Conservation (phyloP, 768 basidiomycete genomes). For the Cubamyces sp. region DNA sequence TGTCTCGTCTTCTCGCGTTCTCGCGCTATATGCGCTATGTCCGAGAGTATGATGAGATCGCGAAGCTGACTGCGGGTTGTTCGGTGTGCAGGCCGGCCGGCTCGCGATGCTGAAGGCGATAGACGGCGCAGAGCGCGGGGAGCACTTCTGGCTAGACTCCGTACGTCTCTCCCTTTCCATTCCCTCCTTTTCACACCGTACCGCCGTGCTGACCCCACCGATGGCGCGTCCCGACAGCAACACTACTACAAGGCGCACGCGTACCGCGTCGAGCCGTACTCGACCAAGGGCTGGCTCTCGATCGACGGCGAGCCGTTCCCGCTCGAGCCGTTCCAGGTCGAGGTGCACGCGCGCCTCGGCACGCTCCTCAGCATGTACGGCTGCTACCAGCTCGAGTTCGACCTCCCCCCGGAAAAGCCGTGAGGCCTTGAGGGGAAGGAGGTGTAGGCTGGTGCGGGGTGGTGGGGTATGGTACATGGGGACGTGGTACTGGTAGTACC, state of each 20-base stretch:
- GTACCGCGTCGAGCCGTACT: constrained; percentile 69
- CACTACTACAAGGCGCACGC: constrained; percentile 75
- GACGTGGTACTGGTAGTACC: too few relatives aligned
- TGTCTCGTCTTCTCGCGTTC: constrained; percentile 27
- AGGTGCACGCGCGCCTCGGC: constrained; percentile 70
- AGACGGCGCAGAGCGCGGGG: constrained; percentile 65
- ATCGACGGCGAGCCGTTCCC: constrained; percentile 83
- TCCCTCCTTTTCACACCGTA: constrained; percentile 4
- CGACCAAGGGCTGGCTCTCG: constrained; percentile 56
- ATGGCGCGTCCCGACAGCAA: too few relatives aligned
- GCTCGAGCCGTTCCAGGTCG: constrained; percentile 76
- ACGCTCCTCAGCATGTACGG: constrained; percentile 68
- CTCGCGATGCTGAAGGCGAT: constrained; percentile 55
- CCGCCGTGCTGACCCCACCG: background rate
- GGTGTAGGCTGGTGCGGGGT: background rate
- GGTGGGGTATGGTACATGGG: too few relatives aligned
- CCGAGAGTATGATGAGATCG: background rate
- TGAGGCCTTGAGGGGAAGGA: background rate
- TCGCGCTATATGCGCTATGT: background rate
- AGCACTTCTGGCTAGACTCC: constrained; percentile 60
- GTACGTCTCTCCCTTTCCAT: constrained; percentile 42
- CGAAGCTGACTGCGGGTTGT: background rate
- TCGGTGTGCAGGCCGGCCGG: constrained; percentile 50
- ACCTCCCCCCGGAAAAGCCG: constrained; percentile 16
- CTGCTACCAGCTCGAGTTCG: constrained; percentile 60